phyloP scores from a whole-genome alignment of 805 yeast species.

The Teunomyces pallodes region DNA sequence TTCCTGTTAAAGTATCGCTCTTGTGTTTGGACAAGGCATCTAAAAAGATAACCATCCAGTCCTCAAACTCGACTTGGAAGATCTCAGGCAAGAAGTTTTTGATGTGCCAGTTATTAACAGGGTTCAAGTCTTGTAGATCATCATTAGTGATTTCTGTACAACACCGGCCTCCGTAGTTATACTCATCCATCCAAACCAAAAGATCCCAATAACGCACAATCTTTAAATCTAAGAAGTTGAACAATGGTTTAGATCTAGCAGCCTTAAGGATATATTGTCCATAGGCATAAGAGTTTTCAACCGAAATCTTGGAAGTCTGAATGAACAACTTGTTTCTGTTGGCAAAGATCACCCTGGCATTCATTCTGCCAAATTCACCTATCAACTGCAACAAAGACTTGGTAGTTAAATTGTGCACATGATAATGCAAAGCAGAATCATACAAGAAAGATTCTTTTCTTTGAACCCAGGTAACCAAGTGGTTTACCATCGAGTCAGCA shows the following conservation, averaged over 20 bases:
- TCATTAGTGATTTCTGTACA: slow-evolving; percentile 45
- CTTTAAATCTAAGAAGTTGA: slow-evolving; percentile 73
- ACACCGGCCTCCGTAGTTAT: slow-evolving; percentile 76
- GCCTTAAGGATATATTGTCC: slow-evolving; percentile 81
- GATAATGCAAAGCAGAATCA: slow-evolving; percentile 78
- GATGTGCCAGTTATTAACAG: slow-evolving; percentile 75
- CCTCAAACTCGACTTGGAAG: slow-evolving; percentile 79
- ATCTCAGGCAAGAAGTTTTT: slow-evolving; percentile 69
- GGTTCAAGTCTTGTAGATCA: slow-evolving; percentile 44
- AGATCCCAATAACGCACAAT: slow-evolving; percentile 86
- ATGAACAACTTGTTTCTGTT: slow-evolving; percentile 71
- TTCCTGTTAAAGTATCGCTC: slow-evolving; percentile 35
- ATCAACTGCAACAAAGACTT: slow-evolving; percentile 78
- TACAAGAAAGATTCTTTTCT: slow-evolving; percentile 69
- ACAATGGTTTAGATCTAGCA: slow-evolving; percentile 74
- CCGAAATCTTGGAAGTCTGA: slow-evolving; percentile 70
- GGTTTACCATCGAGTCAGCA: slow-evolving; percentile 82
- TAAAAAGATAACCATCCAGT: slow-evolving; percentile 77
- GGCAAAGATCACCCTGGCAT: slow-evolving; percentile 78
- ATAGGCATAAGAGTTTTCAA: slow-evolving; percentile 87
- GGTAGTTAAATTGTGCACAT: slow-evolving; percentile 80
- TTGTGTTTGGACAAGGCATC: slow-evolving; percentile 65
- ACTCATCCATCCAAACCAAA: slow-evolving; percentile 92
- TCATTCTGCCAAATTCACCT: slow-evolving; percentile 74
- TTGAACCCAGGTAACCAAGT: slow-evolving; percentile 84